Evolutionary conservation across 2,329 filamentous ascomycete genomes (phyloP), one percentile per base, ranked within the genome.

Genomic region (Microdochium paspali): DNA sequence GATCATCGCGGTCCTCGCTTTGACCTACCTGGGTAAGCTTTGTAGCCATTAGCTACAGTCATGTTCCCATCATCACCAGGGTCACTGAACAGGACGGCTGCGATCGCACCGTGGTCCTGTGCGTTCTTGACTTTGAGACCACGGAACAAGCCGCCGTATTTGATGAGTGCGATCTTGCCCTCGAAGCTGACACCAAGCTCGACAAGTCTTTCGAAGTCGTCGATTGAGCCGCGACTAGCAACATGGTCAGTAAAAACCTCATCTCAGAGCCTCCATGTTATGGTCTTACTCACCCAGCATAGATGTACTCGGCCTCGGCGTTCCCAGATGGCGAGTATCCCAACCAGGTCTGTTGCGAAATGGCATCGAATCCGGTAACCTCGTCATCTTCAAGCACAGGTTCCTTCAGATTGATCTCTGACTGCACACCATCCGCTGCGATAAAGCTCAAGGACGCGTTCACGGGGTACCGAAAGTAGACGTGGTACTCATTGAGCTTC

Each of bases 111-210:
- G 12, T 87, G 68, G 53, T 88, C 85, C 59, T 90, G 82, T 1
- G 89, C 87, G 47, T 87, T 80, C 67, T 90, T 91, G 44, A 93
- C 80, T 61, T 93, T 94, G 43, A 94, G 67, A 0, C 88, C 89
- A 32, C 89, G 77, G 67, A 93, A 91, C 23, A 87, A 75, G 3
- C 75, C 72, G 1, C 88, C 88, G 58, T 94, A 94, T 58, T 85
- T 86, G 15, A 76, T 79, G 31, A 94, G 64, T 0, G 85, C 86
- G 54, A 94, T 89, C 66, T 90, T 91, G 40, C 87, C 88, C 54
- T 82, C 64, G 10, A 93, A 64, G 24, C 76, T 78, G 20, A 93
- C 70, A 43, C 85, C 85, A 1, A 84, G 78, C 40, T 80, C 74
- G 13, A 79, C 63, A 10, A 93, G 68, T 45, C 87, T 82, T 50